Conservation (phyloP, 1,284 basidiomycete species). For the Flammula alnicola region DNA sequence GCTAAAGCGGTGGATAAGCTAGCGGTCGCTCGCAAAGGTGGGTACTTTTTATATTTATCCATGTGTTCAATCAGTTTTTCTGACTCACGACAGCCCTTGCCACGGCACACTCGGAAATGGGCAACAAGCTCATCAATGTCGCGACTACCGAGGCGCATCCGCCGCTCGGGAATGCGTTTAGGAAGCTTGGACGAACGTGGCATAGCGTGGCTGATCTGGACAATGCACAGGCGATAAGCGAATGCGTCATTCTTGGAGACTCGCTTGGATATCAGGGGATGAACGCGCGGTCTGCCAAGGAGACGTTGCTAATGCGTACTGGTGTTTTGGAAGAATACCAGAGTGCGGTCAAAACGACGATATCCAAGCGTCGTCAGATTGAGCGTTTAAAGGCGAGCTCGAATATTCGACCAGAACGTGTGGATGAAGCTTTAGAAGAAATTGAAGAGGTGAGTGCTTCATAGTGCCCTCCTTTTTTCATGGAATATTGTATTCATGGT, state of each 20-base stretch:
- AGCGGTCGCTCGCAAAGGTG: constrained; percentile 79
- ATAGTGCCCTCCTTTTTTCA: too few species aligned
- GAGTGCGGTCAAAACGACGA: constrained; percentile 86
- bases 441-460: constrained; percentile 82
- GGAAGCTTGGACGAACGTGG: constrained; percentile 84
- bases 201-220: constrained; percentile 86
- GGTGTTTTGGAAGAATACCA: constrained; percentile 92
- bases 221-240: constrained; percentile 86
- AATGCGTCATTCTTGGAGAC: constrained; percentile 91
- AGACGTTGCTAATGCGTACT: constrained; percentile 86
- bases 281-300: constrained; percentile 94
- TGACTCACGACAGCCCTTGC: constrained; percentile 64
- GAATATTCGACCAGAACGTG: constrained; percentile 83
- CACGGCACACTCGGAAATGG: constrained; percentile 80
- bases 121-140: constrained; percentile 85
- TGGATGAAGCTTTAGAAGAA: constrained; percentile 92
- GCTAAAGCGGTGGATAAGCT: constrained; percentile 88
- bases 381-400: constrained; percentile 90
- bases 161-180: constrained; percentile 77
- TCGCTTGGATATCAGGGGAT: constrained; percentile 91
- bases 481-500: too few species aligned
- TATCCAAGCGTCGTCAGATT: constrained; percentile 88
- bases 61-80: constrained; percentile 1
- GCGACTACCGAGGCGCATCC: constrained; percentile 88
- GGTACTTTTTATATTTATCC: constrained; percentile 19